Base-by-base conservation (phyloP, 805 yeast genomes). In the Debaryomyces tyrocola region DNA sequence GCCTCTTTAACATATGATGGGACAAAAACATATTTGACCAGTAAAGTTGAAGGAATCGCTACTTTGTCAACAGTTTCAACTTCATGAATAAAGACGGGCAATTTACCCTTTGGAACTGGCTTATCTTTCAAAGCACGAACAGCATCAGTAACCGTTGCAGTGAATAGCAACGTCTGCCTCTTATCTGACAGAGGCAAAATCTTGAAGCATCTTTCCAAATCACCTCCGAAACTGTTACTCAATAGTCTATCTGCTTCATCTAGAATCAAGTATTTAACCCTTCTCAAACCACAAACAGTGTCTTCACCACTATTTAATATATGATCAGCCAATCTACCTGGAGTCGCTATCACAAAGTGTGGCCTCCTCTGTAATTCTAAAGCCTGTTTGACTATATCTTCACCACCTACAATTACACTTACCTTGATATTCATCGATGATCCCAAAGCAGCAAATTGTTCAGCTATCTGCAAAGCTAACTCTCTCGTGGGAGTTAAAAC, bases 181-280 rank as follows among this genome's bases (percentile, higher is more conserved):
- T 79, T 73, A 3, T 74, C 75, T 2, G 95, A 73, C 1, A 79
- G 69, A 0, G 99, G 97, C 33, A 94, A 66, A 0, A 83, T 79
- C 5, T 74, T 71, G 57, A 92, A 78, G 59, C 97, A 90, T 18
- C 80, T 76, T 41, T 79, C 78, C 49, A 94, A 71, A 65, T 92
- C 96, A 29, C 81, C 77, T 8, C 91, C 85, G 66, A 94, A 90
- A 40, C 95, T 86, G 45, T 84, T 82, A 39, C 94, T 88, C 52
- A 94, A 77, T 27, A 94, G 70, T 50, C 97, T 78, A 75, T 94
- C 99, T 1, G 99, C 99, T 70, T 92, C 99, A 74, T 94, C 99
- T 2, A 94, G 71, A 2, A 94, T 98, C 44, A 94, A 71, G 59
- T 75, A 94, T 61, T 85, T 84, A 14, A 87, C 85, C 54, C 95